phyloP scores from a whole-genome alignment of 441 rosid genomes.

The Adansonia gregorii region DNA sequence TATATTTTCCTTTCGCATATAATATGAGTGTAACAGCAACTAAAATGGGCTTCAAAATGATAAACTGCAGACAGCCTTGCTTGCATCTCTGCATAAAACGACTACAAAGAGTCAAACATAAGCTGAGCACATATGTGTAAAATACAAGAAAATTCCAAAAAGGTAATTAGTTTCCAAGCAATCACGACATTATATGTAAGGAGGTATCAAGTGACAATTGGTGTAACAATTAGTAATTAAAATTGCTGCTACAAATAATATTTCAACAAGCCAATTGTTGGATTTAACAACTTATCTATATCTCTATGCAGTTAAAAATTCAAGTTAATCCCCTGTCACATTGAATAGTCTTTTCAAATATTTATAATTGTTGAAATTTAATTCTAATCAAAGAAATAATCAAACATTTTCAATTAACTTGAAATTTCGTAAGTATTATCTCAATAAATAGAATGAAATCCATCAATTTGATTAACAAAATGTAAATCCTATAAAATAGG shows the following conservation, averaged over 20 bases:
- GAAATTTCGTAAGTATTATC: background rate
- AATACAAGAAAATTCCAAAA: conserved; percentile 13
- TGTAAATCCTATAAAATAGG: background rate
- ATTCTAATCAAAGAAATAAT: background rate
- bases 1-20: conserved; percentile 91
- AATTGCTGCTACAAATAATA: background rate
- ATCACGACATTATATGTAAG: background rate
- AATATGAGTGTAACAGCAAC: conserved; percentile 84
- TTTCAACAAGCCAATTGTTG: background rate
- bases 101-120: conserved; percentile 43
- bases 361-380: background rate
- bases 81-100: conserved; percentile 95
- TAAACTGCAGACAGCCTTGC: conserved; percentile 98
- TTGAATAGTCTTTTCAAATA: background rate
- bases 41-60: conserved; percentile 86
- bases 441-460: background rate
- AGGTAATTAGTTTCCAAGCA: background rate
- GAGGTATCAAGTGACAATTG: background rate
- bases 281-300: background rate
- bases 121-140: conserved; percentile 26
- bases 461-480: background rate
- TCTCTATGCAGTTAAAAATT: background rate
- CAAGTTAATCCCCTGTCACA: background rate
- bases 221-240: background rate
- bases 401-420: background rate